A percentile compares a stretch with the other conserved stretches of the same genome.
Conservation (phyloP, 805 yeast genomes). For the Kuraishia hungarica region DNA sequence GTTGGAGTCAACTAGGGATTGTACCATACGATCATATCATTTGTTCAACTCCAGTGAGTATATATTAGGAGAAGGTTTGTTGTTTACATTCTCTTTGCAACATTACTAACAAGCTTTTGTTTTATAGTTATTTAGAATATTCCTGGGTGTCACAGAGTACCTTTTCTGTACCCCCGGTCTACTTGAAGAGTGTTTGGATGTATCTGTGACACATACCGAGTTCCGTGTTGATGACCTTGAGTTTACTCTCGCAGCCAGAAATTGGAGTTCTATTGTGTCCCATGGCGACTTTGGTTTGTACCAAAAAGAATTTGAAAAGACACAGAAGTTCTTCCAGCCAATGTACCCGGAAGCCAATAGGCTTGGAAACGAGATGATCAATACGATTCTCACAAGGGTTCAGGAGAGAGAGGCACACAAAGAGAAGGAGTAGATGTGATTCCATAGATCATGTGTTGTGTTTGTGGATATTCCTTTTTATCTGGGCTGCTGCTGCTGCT, state of each 20-base stretch:
- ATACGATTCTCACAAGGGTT: constrained; percentile 46
- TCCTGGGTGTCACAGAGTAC: constrained; percentile 90
- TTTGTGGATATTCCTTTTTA: no score
- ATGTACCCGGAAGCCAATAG: constrained; percentile 84
- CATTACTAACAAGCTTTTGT: background rate
- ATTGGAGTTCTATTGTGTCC: constrained; percentile 77
- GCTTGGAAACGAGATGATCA: constrained; percentile 91
- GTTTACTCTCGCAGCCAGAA: constrained; percentile 83
- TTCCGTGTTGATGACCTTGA: constrained; percentile 89
- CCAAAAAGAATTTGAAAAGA: constrained; percentile 60
- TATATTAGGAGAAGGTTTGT: background rate
- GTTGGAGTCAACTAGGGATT: constrained; percentile 80
- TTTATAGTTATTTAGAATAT: constrained; percentile 66
- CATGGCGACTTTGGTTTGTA: constrained; percentile 71
- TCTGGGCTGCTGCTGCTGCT: no score
- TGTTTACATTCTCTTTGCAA: background rate
- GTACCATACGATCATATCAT: constrained; percentile 96
- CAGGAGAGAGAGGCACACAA: constrained; percentile 10
- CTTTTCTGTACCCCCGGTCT: constrained; percentile 78
- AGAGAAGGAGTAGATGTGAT: background rate
- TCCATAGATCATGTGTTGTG: no score
- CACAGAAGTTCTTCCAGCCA: constrained; percentile 77
- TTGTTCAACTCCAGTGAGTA: constrained; percentile 74
- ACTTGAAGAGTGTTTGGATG: constrained; percentile 71
- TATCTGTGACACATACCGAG: constrained; percentile 53